Percentiles rank a stretch among this genome's conserved stretches.
These are phyloP conservation scores for Suillus variegatus DNA, from an alignment of 768 basidiomycete species.

Conservation along the genomic window DNA sequence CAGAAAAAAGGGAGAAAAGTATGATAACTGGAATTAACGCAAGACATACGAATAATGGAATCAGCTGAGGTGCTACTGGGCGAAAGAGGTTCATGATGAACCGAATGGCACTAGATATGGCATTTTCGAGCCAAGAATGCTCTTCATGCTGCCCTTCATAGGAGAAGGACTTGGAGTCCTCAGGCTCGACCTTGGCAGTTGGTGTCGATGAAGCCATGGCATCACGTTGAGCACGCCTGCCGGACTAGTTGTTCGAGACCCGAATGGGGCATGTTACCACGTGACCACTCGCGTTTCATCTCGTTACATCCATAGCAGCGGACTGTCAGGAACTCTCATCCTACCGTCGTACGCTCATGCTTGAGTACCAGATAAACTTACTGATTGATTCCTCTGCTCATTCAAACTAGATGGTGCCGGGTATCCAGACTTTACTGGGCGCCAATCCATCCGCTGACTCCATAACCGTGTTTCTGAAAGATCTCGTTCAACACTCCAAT, in stretches of 20 bases:
- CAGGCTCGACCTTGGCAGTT: conserved; percentile 8
- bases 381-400: not conserved
- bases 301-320: not conserved
- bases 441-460: conserved; percentile 47
- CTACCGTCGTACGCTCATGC: not conserved
- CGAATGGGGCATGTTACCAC: not conserved
- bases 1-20: conserved; percentile 63
- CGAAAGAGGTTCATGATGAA: conserved; percentile 39
- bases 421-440: conserved; percentile 48
- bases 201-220: conserved; percentile 7
- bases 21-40: conserved; percentile 63
- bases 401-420: conserved; percentile 14
- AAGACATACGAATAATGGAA: conserved; percentile 65
- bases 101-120: conserved; percentile 21
- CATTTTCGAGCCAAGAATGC: not conserved
- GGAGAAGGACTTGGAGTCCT: conserved; percentile 2
- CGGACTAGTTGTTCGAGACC: not conserved
- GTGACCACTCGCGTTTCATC: not conserved
- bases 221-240: not conserved
- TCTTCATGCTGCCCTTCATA: not conserved
- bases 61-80: conserved; percentile 58
- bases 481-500: conserved; percentile 23
- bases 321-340: not conserved
- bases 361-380: not conserved
- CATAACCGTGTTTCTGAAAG: conserved; percentile 44